phyloP scores from a whole-genome alignment of 2,329 filamentous ascomycete genomes.

The Fusarium tanahbumbuense region DNA sequence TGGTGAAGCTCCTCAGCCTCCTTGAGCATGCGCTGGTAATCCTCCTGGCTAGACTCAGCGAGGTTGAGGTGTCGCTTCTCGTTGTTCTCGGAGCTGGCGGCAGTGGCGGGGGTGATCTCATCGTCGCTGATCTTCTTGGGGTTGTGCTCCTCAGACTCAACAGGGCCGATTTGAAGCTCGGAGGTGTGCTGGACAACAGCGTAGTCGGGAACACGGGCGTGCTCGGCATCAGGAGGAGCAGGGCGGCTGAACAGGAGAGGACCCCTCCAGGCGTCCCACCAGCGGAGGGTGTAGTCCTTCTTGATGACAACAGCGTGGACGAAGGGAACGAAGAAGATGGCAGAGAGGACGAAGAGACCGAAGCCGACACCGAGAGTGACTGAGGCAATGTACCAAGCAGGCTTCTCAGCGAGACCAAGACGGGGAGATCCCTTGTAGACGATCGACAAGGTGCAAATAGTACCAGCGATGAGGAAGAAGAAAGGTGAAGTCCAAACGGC shows the following conservation, averaged over 20 bases:
- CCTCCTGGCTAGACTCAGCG: slow-evolving; percentile 57
- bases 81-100: slow-evolving; percentile 45
- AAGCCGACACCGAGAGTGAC: slow-evolving; percentile 74
- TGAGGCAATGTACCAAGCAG: slow-evolving; percentile 72
- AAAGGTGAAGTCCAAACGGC: slow-evolving; percentile 78
- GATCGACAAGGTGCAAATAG: slow-evolving; percentile 79
- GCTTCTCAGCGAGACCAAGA: slow-evolving; percentile 58
- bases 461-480: slow-evolving; percentile 81
- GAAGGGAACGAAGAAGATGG: slow-evolving; percentile 79
- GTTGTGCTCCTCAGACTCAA: slow-evolving; percentile 27
- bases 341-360: slow-evolving; percentile 69
- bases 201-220: slow-evolving; percentile 76
- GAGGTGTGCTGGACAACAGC: slow-evolving; percentile 77
- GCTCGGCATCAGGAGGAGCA: slow-evolving; percentile 62
- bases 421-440: slow-evolving; percentile 82
- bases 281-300: slow-evolving; percentile 72
- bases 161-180: slow-evolving; percentile 53
- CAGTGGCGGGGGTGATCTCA: slow-evolving; percentile 48
- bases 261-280: slow-evolving; percentile 71
- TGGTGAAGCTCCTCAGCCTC: slow-evolving; percentile 69
- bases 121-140: slow-evolving; percentile 45
- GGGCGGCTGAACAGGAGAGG: slow-evolving; percentile 73
- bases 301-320: slow-evolving; percentile 75
- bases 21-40: slow-evolving; percentile 71
- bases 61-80: slow-evolving; percentile 58